phyloP scores from a whole-genome alignment of 2,329 filamentous ascomycete genomes.

The Onygenales sp. region DNA sequence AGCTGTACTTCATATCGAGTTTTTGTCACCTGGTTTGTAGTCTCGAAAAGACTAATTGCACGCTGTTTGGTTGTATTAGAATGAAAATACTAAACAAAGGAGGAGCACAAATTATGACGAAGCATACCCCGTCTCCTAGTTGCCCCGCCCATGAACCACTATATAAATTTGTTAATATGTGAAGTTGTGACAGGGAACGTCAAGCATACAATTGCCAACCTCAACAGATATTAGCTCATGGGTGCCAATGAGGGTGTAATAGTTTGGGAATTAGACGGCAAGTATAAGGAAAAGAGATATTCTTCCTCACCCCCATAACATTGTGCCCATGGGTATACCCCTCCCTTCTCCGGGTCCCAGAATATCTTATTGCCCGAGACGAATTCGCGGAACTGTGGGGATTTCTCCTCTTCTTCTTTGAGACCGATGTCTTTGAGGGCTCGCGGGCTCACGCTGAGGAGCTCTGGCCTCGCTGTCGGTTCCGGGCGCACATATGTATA shows the following conservation, averaged over 20 bases:
- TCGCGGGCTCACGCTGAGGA: conserved; percentile 69
- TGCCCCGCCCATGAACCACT: conserved; percentile 88
- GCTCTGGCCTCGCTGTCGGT: conserved; percentile 58
- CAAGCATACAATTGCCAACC: conserved; percentile 41
- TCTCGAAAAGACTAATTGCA: conserved; percentile 89
- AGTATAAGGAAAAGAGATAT: not conserved
- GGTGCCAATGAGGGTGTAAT: not conserved
- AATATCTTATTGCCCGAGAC: conserved; percentile 76
- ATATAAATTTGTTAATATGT: conserved; percentile 30
- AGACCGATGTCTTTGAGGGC: conserved; percentile 79
- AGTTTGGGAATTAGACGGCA: not conserved
- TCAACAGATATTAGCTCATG: conserved; percentile 11
- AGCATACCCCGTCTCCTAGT: conserved; percentile 66
- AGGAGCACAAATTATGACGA: not conserved
- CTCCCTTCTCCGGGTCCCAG: conserved; percentile 61
- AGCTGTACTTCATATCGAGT: conserved; percentile 81
- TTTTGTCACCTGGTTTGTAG: conserved; percentile 62
- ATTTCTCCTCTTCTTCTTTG: conserved; percentile 54
- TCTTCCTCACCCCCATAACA: conserved; percentile 68
- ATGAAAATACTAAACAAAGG: not conserved
- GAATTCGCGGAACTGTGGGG: conserved; percentile 63
- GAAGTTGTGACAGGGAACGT: not conserved
- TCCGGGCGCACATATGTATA: conserved; percentile 90
- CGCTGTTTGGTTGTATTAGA: conserved; percentile 32
- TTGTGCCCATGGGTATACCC: conserved; percentile 96